Base-by-base conservation (phyloP, 2,329 filamentous ascomycete genomes). In the Trichoderma harzianum region DNA sequence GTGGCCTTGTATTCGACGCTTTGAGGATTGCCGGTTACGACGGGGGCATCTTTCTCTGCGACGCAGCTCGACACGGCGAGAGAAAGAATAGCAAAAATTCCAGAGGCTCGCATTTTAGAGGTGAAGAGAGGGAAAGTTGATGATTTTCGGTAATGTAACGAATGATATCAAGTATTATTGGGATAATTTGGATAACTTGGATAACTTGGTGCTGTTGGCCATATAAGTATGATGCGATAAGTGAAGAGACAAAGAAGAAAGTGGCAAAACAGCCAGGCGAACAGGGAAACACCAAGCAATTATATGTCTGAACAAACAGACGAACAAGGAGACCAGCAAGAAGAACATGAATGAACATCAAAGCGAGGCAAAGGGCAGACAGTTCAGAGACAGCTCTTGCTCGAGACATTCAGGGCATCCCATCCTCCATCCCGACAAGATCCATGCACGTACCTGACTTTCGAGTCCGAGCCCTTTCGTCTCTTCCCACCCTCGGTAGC, bases 11-110 rank as follows among this genome's bases (percentile, higher is more conserved):
- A 92, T 36, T 83, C 78, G 32, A 83, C 80, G 39, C 86, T 86
- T 5, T 79, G 72, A 2, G 90, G 87, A 81, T 93, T 93, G 80
- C 86, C 82, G 18, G 78, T 80, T 21, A 88, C 84, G 53, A 85
- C 78, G 11, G 83, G 79, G 58, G 90, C 89, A 75, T 89, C 83
- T 67, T 80, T 76, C 43, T 78, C 78, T 68, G 72, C 70, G 32
- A 74, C 79, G 39, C 78, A 76, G 32, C 78, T 76, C 43, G 79
- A 69, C 30, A 79, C 74, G 39, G 77, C 78, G 57, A 78, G 75
- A 51, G 79, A 75, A 58, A 81, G 58, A 53, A 77, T 36, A 69
- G 78, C 75, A 36, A 78, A 30, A 12, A 78, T 51, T 47, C 28
- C 51, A 26, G 58, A 70, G 21, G 63, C 12, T 16, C 64, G 64